These are phyloP conservation scores for Cicer chorassanicum DNA, from an alignment of 306 rosid genomes.

Conservation along the genomic window DNA sequence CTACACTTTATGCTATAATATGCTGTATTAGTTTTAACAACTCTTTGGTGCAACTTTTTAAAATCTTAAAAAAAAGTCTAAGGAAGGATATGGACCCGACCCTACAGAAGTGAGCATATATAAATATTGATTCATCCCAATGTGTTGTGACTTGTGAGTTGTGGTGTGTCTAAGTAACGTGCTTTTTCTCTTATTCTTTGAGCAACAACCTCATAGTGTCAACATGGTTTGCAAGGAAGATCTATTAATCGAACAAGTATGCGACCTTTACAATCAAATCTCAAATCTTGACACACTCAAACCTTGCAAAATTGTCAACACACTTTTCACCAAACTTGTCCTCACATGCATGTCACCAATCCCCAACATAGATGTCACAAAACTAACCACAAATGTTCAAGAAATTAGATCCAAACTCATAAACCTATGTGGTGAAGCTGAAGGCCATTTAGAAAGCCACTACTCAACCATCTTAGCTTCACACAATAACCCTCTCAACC, in stretches of 20 bases:
- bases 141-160: slow-evolving; percentile 1
- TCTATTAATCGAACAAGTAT: slow-evolving; percentile 13
- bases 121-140: not conserved
- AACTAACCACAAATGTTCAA: slow-evolving; percentile 6
- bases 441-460: slow-evolving; percentile 30
- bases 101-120: not conserved
- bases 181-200: not conserved
- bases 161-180: not conserved
- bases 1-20: too few relatives aligned
- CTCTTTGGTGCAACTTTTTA: too few relatives aligned
- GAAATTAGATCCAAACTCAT: slow-evolving; percentile 23
- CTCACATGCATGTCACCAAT: slow-evolving; percentile 29
- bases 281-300: slow-evolving; percentile 17
- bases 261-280: slow-evolving; percentile 4
- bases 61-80: not conserved
- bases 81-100: not conserved
- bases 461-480: slow-evolving; percentile 29
- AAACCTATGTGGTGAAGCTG: slow-evolving; percentile 24
- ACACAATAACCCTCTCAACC: not conserved
- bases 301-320: slow-evolving; percentile 23
- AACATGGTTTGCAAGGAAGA: slow-evolving; percentile 26
- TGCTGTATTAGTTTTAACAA: too few relatives aligned
- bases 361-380: not conserved
- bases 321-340: slow-evolving; percentile 24
- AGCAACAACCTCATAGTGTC: slow-evolving; percentile 15